A percentile compares a stretch with the other conserved stretches of the same genome.
Evolutionary conservation across 371 early-diverging fungal genomes (phyloP).

Genomic region (Syncephalastrum monosporum): DNA sequence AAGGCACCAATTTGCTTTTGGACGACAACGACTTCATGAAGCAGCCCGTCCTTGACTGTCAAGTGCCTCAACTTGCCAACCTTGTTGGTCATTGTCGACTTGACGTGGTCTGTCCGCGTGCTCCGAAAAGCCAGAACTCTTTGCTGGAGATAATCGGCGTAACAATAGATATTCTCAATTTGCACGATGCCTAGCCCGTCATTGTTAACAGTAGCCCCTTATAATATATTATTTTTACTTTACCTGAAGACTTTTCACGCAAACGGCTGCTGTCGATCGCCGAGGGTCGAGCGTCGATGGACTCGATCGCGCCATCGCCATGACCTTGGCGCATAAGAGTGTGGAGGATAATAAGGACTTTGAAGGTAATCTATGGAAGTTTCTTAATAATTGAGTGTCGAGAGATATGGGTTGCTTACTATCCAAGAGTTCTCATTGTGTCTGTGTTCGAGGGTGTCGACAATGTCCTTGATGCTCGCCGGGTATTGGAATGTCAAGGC

Average conservation of each 20-base stretch:
- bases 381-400: too few species aligned
- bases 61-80: constrained; percentile 52
- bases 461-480: constrained; percentile 46
- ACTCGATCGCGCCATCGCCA: constrained; percentile 68
- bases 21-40: constrained; percentile 72
- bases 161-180: constrained; percentile 75
- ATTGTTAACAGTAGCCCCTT: too few species aligned
- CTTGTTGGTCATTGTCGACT: constrained; percentile 27
- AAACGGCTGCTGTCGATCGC: constrained; percentile 62
- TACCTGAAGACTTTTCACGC: constrained; percentile 61
- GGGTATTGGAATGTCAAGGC: constrained; percentile 43
- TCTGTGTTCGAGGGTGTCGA: constrained; percentile 57
- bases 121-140: constrained; percentile 75
- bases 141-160: constrained; percentile 83
- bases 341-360: constrained; percentile 81
- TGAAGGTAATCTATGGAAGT: constrained; percentile 73
- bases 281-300: constrained; percentile 58
- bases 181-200: constrained; percentile 40
- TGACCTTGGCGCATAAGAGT: constrained; percentile 83
- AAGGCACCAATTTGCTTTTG: constrained; percentile 80
- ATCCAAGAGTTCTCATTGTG: constrained; percentile 77
- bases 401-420: constrained; percentile 37
- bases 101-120: constrained; percentile 73
- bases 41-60: constrained; percentile 63
- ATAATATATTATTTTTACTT: neutral